Percentiles rank a stretch among this genome's conserved stretches.
These are phyloP conservation scores for Arxiozyma heterogenica DNA, from an alignment of 1,139 yeast species.

Conservation along the genomic window DNA sequence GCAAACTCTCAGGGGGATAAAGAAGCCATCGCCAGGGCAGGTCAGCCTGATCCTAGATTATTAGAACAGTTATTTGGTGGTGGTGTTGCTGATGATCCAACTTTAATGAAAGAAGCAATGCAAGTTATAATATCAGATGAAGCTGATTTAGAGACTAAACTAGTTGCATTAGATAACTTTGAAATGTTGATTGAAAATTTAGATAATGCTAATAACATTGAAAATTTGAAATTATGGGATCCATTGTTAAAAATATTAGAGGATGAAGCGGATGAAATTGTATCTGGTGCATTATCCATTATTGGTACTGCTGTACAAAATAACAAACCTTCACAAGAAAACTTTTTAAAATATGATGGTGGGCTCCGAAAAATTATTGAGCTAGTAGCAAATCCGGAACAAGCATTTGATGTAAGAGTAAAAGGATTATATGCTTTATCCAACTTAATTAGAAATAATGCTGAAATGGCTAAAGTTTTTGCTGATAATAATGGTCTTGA, in stretches of 20 bases:
- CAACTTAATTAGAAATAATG: slow-evolving; percentile 63
- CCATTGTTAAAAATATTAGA: slow-evolving; percentile 46
- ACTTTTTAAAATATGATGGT: slow-evolving; percentile 43
- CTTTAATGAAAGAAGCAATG: slow-evolving; percentile 71
- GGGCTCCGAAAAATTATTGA: slow-evolving; percentile 42
- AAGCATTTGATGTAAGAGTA: slow-evolving; percentile 36
- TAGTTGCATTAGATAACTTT: slow-evolving; percentile 78
- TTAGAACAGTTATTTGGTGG: slow-evolving; percentile 71
- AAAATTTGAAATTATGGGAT: slow-evolving; percentile 75
- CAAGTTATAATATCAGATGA: slow-evolving; percentile 53
- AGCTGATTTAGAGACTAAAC: slow-evolving; percentile 52
- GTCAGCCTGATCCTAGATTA: slow-evolving; percentile 68
- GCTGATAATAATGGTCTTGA: slow-evolving; percentile 58
- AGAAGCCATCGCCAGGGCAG: slow-evolving; percentile 50
- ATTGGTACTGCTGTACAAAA: slow-evolving; percentile 92
- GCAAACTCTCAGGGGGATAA: slow-evolving; percentile 66
- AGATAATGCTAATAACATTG: slow-evolving; percentile 91
- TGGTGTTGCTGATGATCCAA: slow-evolving; percentile 61
- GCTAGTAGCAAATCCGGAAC: slow-evolving; percentile 31
- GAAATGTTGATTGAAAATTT: slow-evolving; percentile 90
- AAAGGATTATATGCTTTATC: slow-evolving; percentile 76
- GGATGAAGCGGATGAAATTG: slow-evolving; percentile 38
- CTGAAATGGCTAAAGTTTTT: slow-evolving; percentile 47
- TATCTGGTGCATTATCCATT: slow-evolving; percentile 58
- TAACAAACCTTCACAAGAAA: slow-evolving; percentile 65